Evolutionary conservation across 2,329 filamentous ascomycete species (phyloP), one percentile per base, ranked within the genome.

Genomic region (Pseudocercospora macadamiae): DNA sequence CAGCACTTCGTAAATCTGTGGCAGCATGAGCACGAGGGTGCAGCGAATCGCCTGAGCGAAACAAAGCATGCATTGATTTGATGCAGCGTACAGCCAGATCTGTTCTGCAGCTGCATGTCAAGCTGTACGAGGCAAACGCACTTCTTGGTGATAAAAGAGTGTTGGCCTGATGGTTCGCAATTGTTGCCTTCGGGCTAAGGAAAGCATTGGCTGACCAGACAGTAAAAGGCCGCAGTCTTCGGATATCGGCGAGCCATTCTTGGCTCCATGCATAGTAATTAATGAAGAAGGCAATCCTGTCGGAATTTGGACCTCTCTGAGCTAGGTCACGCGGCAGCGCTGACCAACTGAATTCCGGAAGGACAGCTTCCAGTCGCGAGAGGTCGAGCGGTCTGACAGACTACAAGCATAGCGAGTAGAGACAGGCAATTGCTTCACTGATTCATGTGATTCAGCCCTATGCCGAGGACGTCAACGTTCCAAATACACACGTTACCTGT

Each of bases 261-360:
- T 49, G 45, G 45, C 45, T 32, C 5, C 25, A n/a, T 32, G 45
- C 45, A 49, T 28, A 48, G 19, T 32, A 25, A n/a, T n/a, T n/a
- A 49, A 32, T 49, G 26, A 32, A 49, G 45, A 49, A 49, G 45
- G 45, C 45, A 49, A 39, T 49, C 45, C 45, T 49, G 26, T 26
- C 45, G 45, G 45, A 18, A 49, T 21, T 30, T 49, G 25, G 26
- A 18, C 45, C 18, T 49, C 26, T 18, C 14, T 28, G 45, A 28
- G 26, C 45, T 19, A n/a, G 26, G 45, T 49, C 45, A 49, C 45
- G 45, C 26, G 45, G 45, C 45, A 49, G 45, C 45, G 45, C 45
- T 49, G 45, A 49, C 25, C 16, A 49, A 32, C 45, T 19, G 45
- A 28, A 30, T 30, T 28, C 45, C 25, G 45, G 16, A 32, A 8